phyloP scores from a whole-genome alignment of 176 grass and related monocot species.

The Dactylis glomerata region DNA sequence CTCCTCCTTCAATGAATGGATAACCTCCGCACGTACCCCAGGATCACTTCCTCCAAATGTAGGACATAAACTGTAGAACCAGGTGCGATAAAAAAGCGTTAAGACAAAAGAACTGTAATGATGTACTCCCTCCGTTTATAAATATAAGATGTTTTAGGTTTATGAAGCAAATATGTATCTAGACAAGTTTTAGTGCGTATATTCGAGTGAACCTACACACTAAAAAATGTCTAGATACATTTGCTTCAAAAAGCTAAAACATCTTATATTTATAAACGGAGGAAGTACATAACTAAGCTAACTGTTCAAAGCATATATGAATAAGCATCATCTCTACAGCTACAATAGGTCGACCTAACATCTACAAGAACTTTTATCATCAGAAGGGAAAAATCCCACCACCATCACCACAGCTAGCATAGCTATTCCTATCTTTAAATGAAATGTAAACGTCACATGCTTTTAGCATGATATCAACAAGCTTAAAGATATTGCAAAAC shows the following conservation, averaged over 20 bases:
- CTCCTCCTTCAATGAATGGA: conserved; percentile 80
- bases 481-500: background rate
- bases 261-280: too few relatives aligned
- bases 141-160: too few relatives aligned
- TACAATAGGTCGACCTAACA: background rate
- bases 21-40: conserved; percentile 68
- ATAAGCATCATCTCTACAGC: background rate
- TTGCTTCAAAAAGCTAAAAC: too few relatives aligned
- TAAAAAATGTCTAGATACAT: too few relatives aligned
- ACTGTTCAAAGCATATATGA: too few relatives aligned
- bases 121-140: too few relatives aligned
- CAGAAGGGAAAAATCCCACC: background rate
- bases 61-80: conserved; percentile 58
- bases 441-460: background rate
- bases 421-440: background rate
- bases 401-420: background rate
- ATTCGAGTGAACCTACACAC: too few relatives aligned
- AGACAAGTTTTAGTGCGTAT: too few relatives aligned
- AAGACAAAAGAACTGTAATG: background rate
- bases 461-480: background rate
- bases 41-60: conserved; percentile 89
- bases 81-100: background rate
- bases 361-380: background rate
- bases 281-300: too few relatives aligned
- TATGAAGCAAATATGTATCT: too few relatives aligned